Evolutionary conservation across 2,329 filamentous ascomycete genomes (phyloP).

Genomic region (Triangularia verruculosa): DNA sequence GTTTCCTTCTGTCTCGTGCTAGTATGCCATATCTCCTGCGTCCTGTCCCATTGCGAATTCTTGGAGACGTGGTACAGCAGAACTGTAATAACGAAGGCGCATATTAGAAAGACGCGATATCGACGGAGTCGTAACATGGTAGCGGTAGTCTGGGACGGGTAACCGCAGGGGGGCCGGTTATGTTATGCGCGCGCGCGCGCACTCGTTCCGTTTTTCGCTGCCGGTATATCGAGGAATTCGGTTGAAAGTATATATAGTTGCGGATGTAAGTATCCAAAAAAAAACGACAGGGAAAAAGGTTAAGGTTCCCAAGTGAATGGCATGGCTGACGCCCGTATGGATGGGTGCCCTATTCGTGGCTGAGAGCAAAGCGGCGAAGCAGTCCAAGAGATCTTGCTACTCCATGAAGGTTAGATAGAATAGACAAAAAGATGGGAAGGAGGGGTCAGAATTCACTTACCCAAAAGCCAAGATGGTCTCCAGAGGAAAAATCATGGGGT

Average conservation of each 20-base stretch:
- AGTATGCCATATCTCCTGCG: constrained; percentile 22
- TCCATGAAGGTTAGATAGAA: neutral
- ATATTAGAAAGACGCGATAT: constrained; percentile 59
- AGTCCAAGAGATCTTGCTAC: neutral
- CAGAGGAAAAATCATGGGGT: neutral
- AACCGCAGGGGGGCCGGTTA: neutral
- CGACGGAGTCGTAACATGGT: constrained; percentile 57
- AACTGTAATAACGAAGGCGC: constrained; percentile 53
- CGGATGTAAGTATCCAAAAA: neutral
- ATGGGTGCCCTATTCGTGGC: neutral
- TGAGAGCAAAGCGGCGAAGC: neutral
- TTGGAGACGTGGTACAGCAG: constrained; percentile 50
- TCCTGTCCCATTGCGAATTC: constrained; percentile 37
- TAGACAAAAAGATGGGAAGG: neutral
- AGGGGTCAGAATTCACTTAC: neutral
- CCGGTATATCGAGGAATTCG: neutral
- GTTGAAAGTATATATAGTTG: neutral
- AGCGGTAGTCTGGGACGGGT: neutral
- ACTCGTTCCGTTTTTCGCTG: neutral
- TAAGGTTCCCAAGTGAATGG: neutral
- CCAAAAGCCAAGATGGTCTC: neutral
- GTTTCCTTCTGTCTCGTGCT: neutral
- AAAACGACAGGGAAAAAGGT: neutral
- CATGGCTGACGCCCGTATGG: neutral
- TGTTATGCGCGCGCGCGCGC: neutral